Evolutionary conservation across 1,284 basidiomycete species (phyloP).

Genomic region (Pseudomicrostroma phylloplanum): DNA sequence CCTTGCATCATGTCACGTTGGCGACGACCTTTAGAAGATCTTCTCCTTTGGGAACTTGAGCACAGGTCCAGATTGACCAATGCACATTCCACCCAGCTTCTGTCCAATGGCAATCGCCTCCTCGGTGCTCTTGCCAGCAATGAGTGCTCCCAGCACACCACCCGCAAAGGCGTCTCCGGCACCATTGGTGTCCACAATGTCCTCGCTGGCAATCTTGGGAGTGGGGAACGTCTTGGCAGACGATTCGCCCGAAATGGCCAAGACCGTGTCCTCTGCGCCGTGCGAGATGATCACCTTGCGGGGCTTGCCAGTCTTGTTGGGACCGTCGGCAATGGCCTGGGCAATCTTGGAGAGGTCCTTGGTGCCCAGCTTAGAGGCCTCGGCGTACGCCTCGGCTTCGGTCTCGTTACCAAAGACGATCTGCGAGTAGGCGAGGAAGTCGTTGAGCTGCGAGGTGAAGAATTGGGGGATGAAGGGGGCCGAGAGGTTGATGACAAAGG

Average conservation of each 20-base stretch:
- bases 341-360: conserved; percentile 44
- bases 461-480: conserved; percentile 97
- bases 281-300: conserved; percentile 89
- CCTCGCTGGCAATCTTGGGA: conserved; percentile 52
- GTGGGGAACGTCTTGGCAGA: conserved; percentile 55
- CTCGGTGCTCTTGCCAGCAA: conserved; percentile 71
- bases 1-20: too few relatives aligned
- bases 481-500: conserved; percentile 73
- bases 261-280: conserved; percentile 72
- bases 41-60: conserved; percentile 39
- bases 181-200: conserved; percentile 90
- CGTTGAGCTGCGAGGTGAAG: conserved; percentile 61
- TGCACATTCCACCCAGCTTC: conserved; percentile 79
- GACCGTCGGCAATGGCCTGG: conserved; percentile 42
- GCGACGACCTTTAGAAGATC: background rate
- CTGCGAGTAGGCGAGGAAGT: conserved; percentile 43
- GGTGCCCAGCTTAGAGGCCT: conserved; percentile 53
- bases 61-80: conserved; percentile 65
- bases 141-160: conserved; percentile 81
- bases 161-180: conserved; percentile 99
- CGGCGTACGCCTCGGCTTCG: conserved; percentile 83
- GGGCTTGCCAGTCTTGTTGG: conserved; percentile 24
- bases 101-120: conserved; percentile 81
- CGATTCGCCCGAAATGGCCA: conserved; percentile 62
- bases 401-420: conserved; percentile 70